Percentiles rank a stretch among this genome's conserved stretches.
Conservation (phyloP, 495 filamentous ascomycete species). For the Oidiodendron maius region DNA sequence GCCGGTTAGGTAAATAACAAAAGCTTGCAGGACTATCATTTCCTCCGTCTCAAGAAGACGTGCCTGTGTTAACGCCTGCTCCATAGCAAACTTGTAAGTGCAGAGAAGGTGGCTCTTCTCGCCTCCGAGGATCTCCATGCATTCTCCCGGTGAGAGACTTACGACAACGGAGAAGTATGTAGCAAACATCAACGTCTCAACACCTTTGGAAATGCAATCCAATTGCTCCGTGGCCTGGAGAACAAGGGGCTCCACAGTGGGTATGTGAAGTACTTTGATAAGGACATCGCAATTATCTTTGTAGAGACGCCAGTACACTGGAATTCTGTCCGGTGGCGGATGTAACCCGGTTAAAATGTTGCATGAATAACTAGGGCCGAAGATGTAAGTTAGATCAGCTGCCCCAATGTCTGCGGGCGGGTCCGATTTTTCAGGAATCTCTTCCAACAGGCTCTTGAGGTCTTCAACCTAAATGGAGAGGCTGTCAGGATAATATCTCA, state of each 20-base stretch:
- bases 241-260: conserved; percentile 29
- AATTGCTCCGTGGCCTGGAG: conserved; percentile 36
- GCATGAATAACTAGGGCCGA: too few species aligned
- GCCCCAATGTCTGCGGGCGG: too few species aligned
- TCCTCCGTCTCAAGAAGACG: conserved; percentile 68
- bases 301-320: conserved; percentile 60
- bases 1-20: conserved; percentile 57
- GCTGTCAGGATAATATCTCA: too few species aligned
- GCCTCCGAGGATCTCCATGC: conserved; percentile 44
- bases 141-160: conserved; percentile 51
- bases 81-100: conserved; percentile 69
- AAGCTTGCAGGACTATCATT: conserved; percentile 67
- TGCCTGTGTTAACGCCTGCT: conserved; percentile 68
- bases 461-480: too few species aligned
- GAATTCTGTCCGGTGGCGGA: conserved; percentile 51
- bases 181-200: conserved; percentile 67
- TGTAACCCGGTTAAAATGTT: too few species aligned
- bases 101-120: conserved; percentile 47
- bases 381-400: too few species aligned
- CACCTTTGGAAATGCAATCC: conserved; percentile 49
- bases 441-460: too few species aligned
- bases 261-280: conserved; percentile 58
- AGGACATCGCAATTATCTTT: conserved; percentile 64
- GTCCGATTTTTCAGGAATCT: too few species aligned
- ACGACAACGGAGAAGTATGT: conserved; percentile 71